Evolutionary conservation across 2,329 filamentous ascomycete species (phyloP), one percentile per base, ranked within the genome.

Genomic region (Alternaria conjuncta): DNA sequence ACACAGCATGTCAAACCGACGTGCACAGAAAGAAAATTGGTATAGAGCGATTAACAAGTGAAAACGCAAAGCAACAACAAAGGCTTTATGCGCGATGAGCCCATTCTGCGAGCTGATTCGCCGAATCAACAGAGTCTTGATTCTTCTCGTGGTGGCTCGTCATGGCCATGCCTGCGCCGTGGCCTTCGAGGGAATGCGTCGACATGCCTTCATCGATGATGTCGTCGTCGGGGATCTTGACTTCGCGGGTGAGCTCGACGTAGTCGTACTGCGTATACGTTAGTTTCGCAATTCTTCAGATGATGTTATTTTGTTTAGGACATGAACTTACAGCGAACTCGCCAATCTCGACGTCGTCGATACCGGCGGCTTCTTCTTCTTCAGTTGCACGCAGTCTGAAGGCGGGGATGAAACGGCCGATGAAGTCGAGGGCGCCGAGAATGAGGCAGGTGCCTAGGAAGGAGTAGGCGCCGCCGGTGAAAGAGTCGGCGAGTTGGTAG

Each of bases 321-420:
- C 28, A 12, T 30, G 18, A 12, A 83, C 85, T 78, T 84, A 87
- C 86, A n/a, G 93, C 94, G 78, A 96, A 97, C 83, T 97, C 94
- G 78, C 94, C 94, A 75, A 97, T 92, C 81, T 97, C 93, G 23
- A 92, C 90, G 73, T 97, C 94, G 74, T 97, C 93, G 64, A 96
- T 94, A 69, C 93, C 93, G 45, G 93, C 84, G 55, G 94, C 89
- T 80, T 97, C 93, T 41, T 92, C 91, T 67, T 96, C 91, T 71
- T 93, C 90, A 13, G 83, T 86, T 0, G 89, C 90, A 54, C 93
- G 91, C 47, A 97, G 88, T 61, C 87, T 88, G 43, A 96, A 84
- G 12, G 90, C 90, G 0, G 93, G 92, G 25, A 96, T 85, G 68
- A 93, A 85, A 78, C 94, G 94, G 82, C 95, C 89, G 68, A 94